Base-by-base conservation (phyloP, 805 yeast species). In the Lachancea sp. region DNA sequence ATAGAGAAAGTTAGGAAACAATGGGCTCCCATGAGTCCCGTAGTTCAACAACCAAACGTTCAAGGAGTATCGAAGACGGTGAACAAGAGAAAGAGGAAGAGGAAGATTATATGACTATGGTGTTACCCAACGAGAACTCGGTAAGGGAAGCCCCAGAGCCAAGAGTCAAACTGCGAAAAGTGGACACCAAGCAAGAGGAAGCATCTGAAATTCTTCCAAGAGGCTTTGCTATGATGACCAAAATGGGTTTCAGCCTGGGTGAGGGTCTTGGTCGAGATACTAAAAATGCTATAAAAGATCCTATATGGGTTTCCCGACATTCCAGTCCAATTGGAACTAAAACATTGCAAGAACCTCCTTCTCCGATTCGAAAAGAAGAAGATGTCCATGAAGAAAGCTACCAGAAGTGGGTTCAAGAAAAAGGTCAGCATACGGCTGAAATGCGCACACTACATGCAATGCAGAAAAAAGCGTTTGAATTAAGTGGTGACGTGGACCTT, bases 201-300 rank as follows among this genome's bases (percentile, higher is more conserved):
- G 47, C 44, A 7, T 34, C 42, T 13, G 32, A 38, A 38, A 32
- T 15, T 6, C 61, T 65, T 39, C 72, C 77, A 0, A 64, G 69
- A 40, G 81, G 79, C 0, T 62, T 75, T 19, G 52, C 67, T 5
- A 77, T 79, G 49, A 78, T 79, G 84, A 65, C 68, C 51, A 73
- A 68, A 51, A 79, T 79, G 84, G 85, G 84, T 1, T 79, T 69
- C 54, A 68, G 64, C 44, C 55, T 70, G 2, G 82, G 81, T 16
- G 65, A 69, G 20, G 53, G 69, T 0, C 58, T 77, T 15, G 81
- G 82, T 0, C 50, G 42, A 18, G 46, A 54, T 12, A 48, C 38
- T 20, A 26, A 49, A 18, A 50, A 53, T 3, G 67, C 65, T 0
- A 20, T 63, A 4, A 32, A 44, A 4, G 69, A 60, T 38, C 75